A percentile compares a stretch with the other conserved stretches of the same genome.
These are phyloP conservation scores for Rhynchosporium agropyri DNA, from an alignment of 2,329 filamentous ascomycete species.

Conservation along the genomic window DNA sequence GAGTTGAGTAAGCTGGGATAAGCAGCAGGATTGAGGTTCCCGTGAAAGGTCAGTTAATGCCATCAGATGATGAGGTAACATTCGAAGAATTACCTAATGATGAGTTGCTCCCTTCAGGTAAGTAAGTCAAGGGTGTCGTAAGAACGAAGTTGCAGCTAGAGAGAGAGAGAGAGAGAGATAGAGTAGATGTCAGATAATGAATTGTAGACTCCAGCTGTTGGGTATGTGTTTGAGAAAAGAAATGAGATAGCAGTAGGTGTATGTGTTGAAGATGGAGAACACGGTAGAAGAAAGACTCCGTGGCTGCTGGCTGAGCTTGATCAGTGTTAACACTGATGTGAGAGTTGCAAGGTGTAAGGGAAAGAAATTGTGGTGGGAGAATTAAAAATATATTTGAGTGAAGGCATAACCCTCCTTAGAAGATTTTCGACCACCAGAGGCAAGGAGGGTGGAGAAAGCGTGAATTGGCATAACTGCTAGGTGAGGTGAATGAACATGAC, in stretches of 20 bases:
- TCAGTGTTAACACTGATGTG: neutral
- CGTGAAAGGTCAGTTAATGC: neutral
- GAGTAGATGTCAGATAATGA: neutral
- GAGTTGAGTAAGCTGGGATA: neutral
- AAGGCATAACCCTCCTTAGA: neutral
- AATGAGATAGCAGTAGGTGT: neutral
- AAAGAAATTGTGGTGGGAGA: neutral
- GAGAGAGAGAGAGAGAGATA: neutral
- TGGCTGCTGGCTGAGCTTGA: neutral
- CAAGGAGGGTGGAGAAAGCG: neutral
- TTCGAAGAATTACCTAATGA: neutral
- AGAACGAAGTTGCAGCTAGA: neutral
- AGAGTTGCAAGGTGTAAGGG: neutral
- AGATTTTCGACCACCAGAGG: neutral
- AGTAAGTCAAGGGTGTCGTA: neutral
- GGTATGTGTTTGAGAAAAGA: neutral
- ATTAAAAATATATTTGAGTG: neutral
- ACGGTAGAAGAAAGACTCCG: neutral
- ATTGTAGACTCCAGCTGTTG: neutral
- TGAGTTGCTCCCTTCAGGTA: neutral
- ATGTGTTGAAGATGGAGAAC: neutral
- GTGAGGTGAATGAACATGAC: slow-evolving; percentile 1
- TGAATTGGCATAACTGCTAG: neutral
- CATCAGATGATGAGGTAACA: neutral
- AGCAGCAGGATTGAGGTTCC: neutral